Evolutionary conservation across 257 asterid species (phyloP), one percentile per base, ranked within the genome.

Genomic region (Solanum piurae): DNA sequence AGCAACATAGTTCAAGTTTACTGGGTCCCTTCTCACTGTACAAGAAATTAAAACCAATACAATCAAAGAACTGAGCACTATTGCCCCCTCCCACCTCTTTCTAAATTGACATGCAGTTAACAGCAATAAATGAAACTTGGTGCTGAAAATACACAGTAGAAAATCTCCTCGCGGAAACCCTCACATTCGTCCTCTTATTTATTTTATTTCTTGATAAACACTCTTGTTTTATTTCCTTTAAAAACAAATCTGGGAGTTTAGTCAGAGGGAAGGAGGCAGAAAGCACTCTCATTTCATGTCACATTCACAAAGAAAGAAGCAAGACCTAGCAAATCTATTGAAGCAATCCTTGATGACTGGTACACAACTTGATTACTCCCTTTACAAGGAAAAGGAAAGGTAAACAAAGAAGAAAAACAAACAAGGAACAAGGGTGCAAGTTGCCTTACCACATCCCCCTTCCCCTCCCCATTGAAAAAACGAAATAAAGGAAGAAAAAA

Each of bases 1-100:
- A 76, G 95, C 98, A 86, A 97, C 94, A 40, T 91, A 86, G 90
- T 95, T 92, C 90, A 96, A 90, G 89, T 95, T 89, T 83, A 40
- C 83, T 29, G 92, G 88, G 84, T 62, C 93, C 76, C 27, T 84
- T 31, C 34, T n/a, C 71, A 80, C 98, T 95, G 95, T 36, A 86
- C 10, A 44, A 49, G 29, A 83, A 68, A 44, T 25, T 42, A 85
- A 87, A 21, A 89, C 64, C 71, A 83, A 33, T 31, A 87, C 68
- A 20, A 79, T 58, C 68, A 73, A 77, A 42, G 18, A 40, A 66
- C 27, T 27, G 33, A 9, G 9, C 85, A 44, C 9, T 79, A 79
- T 1, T 4, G 6, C 1, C 33, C 83, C 52, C 33, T 9, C 11
- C 3, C 4, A 7, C 49, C n/a, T 10, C 49, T 23, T 23, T 75